Percentiles rank a stretch among this genome's conserved stretches.
phyloP scores from a whole-genome alignment of 169 alveolate species.

The Plasmodium ovale region DNA sequence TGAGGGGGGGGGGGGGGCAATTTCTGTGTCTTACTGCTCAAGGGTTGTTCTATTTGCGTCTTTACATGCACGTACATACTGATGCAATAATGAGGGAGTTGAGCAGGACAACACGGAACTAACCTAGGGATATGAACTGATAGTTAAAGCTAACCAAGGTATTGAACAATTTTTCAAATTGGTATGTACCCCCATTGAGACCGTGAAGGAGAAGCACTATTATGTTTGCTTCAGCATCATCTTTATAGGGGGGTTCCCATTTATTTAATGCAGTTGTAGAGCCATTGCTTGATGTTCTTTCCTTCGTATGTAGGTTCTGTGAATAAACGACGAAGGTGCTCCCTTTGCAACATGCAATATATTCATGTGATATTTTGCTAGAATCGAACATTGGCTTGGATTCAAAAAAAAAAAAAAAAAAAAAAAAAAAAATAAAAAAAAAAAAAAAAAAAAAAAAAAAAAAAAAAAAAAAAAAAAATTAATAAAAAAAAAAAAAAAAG shows the following conservation, averaged over 20 bases:
- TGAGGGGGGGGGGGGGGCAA: not conserved
- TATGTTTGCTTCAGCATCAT: slow-evolving; percentile 10
- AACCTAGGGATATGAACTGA: slow-evolving; percentile 65
- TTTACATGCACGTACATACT: not conserved
- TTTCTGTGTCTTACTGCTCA: not conserved
- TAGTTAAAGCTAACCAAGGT: slow-evolving; percentile 13
- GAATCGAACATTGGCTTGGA: slow-evolving; percentile 30
- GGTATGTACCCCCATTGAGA: slow-evolving; percentile 55
- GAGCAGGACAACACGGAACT: not conserved
- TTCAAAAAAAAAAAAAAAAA: too few relatives aligned
- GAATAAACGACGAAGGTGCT: slow-evolving; percentile 50
- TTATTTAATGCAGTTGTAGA: slow-evolving; percentile 4
- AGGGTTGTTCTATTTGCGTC: not conserved
- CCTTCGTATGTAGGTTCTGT: slow-evolving; percentile 16
- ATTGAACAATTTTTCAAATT: slow-evolving; percentile 43
- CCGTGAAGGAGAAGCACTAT: slow-evolving; percentile 64
- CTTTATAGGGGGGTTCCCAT: not conserved
- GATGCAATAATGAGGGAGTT: not conserved
- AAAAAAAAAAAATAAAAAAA: too few relatives aligned
- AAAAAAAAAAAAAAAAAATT: too few relatives aligned
- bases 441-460: too few relatives aligned
- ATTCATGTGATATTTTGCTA: slow-evolving; percentile 29
- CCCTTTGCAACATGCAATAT: slow-evolving; percentile 45
- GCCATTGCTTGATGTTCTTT: not conserved
- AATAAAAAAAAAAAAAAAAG: too few relatives aligned